Evolutionary conservation across 495 filamentous ascomycete genomes (phyloP).

Genomic region (Annulohypoxylon nitens): DNA sequence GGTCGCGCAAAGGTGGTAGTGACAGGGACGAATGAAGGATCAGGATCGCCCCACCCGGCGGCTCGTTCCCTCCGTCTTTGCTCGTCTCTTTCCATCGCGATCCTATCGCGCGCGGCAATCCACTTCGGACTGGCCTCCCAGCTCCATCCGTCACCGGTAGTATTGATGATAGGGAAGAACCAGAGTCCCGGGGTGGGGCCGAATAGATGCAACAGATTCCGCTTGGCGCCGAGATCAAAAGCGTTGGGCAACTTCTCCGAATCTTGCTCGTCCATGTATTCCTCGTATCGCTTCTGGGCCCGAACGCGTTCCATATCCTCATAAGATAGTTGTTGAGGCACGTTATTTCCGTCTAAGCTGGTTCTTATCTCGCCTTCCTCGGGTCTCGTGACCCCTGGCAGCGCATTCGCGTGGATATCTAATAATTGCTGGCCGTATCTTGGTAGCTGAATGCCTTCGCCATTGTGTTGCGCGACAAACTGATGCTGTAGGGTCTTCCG

Average conservation of each 20-base stretch:
- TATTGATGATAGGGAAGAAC: constrained; percentile 84
- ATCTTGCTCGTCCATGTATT: constrained; percentile 90
- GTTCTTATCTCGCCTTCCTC: constrained; percentile 80
- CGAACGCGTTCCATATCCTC: constrained; percentile 79
- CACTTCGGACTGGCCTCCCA: constrained; percentile 88
- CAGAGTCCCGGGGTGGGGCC: constrained; percentile 77
- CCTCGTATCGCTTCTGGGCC: constrained; percentile 79
- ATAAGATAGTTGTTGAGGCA: constrained; percentile 65
- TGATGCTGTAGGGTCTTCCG: constrained; percentile 75
- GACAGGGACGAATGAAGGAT: constrained; percentile 32
- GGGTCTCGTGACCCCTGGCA: constrained; percentile 81
- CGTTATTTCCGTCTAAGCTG: constrained; percentile 23
- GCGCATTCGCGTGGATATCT: constrained; percentile 84
- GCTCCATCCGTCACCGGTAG: constrained; percentile 91
- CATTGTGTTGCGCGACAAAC: constrained; percentile 65
- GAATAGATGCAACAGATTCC: constrained; percentile 87
- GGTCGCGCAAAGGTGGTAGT: constrained; percentile 21
- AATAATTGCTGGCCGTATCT: constrained; percentile 80
- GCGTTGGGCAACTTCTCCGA: constrained; percentile 88
- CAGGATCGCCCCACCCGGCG: constrained; percentile 67
- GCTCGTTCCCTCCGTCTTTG: constrained; percentile 68
- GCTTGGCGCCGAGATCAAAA: constrained; percentile 86
- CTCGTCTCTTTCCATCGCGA: constrained; percentile 69
- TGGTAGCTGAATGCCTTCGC: constrained; percentile 64
- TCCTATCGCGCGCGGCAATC: constrained; percentile 72